Base-by-base conservation (phyloP, 768 basidiomycete genomes). In the Xerocomellus intermedius region DNA sequence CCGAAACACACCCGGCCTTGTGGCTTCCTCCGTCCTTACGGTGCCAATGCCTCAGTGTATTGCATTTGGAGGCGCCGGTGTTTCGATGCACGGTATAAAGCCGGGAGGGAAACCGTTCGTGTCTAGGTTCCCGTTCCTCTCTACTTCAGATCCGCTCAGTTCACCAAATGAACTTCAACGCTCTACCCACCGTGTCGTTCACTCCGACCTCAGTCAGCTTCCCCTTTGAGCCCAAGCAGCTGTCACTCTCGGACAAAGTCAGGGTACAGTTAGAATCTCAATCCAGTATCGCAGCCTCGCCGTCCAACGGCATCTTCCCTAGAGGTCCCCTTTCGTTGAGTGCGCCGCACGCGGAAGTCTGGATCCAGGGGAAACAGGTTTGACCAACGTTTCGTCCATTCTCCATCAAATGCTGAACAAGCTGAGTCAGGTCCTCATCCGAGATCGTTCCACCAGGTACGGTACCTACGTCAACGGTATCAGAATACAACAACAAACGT, bases 381-480 rank as follows among this genome's bases (percentile, higher is more conserved):
- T 26, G 50, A 73, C n/a, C 41, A 65, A 55, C 5, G 14, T 42
- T 35, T 38, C 45, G 35, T 60, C 28, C 32, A 22, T 37, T 22
- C 37, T 36, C 30, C n/a, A 21, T 42, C 22, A 9, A 39, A 51
- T 32, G 19, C 50, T 69, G 36, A 30, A 70, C 17, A 24, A 39
- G 30, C 22, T 13, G 36, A 41, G 16, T 16, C 55, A 82, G 80
- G 64, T 79, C 16, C 76, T 73, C 51, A 75, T 82, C 50, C 74
- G 75, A 37, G 81, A 82, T 62, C 70, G 78, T 42, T 73, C 75
- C 17, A 74, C 79, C 7, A 60, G 74, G 8, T 77, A 79, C 49
- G 79, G 81, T 12, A 82, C 81, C 32, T 78, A 70, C 57, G 68
- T 82, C 47, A 82, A 82, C 54, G 76, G 75, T 30, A 53, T 69